Conservation (phyloP, 371 early-diverging fungal genomes). For the Catenaria anguillulae region DNA sequence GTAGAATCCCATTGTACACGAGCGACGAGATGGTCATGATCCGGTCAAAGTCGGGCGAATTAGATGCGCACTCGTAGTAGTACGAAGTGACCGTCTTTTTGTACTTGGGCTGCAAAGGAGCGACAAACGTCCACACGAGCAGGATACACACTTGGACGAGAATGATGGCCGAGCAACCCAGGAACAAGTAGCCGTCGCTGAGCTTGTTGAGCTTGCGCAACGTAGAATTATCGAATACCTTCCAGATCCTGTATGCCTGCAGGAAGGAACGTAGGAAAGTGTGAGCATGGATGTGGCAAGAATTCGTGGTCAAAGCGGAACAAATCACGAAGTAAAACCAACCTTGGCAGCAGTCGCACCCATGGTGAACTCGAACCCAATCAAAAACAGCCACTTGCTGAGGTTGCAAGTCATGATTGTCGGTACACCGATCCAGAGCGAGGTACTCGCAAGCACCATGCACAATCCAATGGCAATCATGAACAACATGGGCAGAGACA, state of each 20-base stretch:
- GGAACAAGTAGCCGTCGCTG: neutral
- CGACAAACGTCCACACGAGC: neutral
- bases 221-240: neutral
- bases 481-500: neutral
- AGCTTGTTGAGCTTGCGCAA: neutral
- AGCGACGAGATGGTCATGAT: neutral
- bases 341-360: neutral
- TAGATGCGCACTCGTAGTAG: neutral
- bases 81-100: neutral
- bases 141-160: neutral
- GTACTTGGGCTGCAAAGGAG: neutral
- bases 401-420: neutral
- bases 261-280: too few relatives aligned
- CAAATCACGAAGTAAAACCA: neutral
- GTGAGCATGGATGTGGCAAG: too few relatives aligned
- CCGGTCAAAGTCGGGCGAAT: neutral
- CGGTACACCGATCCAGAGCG: neutral
- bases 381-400: neutral
- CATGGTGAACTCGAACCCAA: neutral
- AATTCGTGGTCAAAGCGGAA: neutral
- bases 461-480: neutral
- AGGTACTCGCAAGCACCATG: neutral
- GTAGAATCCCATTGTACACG: neutral
- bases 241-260: neutral
- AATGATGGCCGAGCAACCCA: neutral